Percentiles rank a stretch among this genome's conserved stretches.
Conservation (phyloP, 106 monocot genomes). For the Platanthera guangdongensis region DNA sequence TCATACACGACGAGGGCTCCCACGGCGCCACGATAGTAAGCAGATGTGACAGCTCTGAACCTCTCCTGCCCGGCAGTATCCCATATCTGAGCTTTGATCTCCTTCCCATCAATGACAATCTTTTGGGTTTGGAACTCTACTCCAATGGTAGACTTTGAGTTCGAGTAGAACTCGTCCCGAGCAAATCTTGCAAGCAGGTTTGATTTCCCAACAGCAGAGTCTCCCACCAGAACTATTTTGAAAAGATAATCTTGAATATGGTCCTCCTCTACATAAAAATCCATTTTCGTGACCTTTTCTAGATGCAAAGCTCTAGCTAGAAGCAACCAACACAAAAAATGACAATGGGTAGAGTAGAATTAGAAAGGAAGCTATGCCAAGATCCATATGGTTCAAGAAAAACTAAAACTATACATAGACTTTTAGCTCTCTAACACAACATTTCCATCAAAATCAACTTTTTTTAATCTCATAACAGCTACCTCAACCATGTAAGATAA, state of each 20-base stretch:
- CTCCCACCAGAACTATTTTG: slow-evolving; percentile 1
- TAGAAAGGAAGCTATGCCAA: too few species aligned
- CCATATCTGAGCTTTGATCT: slow-evolving; percentile 7
- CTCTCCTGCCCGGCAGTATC: slow-evolving; percentile 2
- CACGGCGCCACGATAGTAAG: slow-evolving; percentile 3
- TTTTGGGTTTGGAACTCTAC: slow-evolving; percentile 4
- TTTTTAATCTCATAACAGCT: too few species aligned
- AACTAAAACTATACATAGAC: too few species aligned
- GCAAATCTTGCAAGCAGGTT: slow-evolving; percentile 10
- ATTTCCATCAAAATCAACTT: too few species aligned
- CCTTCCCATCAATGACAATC: slow-evolving; percentile 2
- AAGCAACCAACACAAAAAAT: too few species aligned
- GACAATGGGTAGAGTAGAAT: too few species aligned
- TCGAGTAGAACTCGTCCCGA: slow-evolving; percentile 1
- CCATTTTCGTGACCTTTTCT: background rate
- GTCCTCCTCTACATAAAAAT: background rate
- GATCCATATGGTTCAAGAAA: too few species aligned
- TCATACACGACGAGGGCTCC: slow-evolving; percentile 6
- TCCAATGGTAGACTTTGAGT: slow-evolving; percentile 5
- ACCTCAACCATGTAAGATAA: too few species aligned
- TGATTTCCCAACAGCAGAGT: slow-evolving; percentile 8
- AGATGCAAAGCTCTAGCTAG: too few species aligned
- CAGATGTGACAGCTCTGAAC: slow-evolving; percentile 5
- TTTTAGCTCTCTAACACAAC: too few species aligned
- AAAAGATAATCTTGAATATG: slow-evolving; percentile 6